Evolutionary conservation across 306 rosid species (phyloP), one percentile per base, ranked within the genome.

Genomic region (Cucurbita argyrosperma): DNA sequence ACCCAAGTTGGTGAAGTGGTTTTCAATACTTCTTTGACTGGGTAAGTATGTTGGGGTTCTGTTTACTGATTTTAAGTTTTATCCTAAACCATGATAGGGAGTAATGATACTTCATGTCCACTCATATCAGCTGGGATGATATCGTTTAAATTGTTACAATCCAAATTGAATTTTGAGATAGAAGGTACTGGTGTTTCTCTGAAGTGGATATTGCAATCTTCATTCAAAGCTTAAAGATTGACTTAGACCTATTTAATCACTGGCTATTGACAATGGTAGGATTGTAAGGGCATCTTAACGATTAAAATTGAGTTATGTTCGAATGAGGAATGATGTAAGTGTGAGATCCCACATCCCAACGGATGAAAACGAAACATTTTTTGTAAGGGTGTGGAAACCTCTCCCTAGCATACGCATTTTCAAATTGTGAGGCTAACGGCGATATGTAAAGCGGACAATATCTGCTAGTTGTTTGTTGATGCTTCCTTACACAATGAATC

Each of bases 1-100:
- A 94, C 99, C 56, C 99, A 91, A 94, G 86, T 94, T 77, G 99
- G 96, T 78, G 99, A 94, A 84, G 97, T 94, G 78, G 99, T 91
- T 56, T 94, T 94, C 74, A 94, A 94, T 64, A 91, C 97, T 49
- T 88, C 99, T 53, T 83, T 94, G 74, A 94, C 97, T 5, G 96
- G 99, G 96, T 94, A 74, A 81, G 89, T 63, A 5, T 69, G 14
- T 55, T 73, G 7, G 2, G 15, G 13, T 64, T 42, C 30, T 19
- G 35, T 43, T 42, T 38, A 40, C 47, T 64, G 40, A 35, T 14
- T 38, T 38, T 4, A 64, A 10, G 11, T 11, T 65, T 19, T 37
- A 42, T 45, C 50, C 30, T 39, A 8, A 62, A 38, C 7, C 47
- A 38, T 16, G 13, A 8, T 38, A 8, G 35, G 4, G 4, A 30